These are phyloP conservation scores for Datisca glomerata DNA, from an alignment of 306 rosid genomes.

Conservation along the genomic window DNA sequence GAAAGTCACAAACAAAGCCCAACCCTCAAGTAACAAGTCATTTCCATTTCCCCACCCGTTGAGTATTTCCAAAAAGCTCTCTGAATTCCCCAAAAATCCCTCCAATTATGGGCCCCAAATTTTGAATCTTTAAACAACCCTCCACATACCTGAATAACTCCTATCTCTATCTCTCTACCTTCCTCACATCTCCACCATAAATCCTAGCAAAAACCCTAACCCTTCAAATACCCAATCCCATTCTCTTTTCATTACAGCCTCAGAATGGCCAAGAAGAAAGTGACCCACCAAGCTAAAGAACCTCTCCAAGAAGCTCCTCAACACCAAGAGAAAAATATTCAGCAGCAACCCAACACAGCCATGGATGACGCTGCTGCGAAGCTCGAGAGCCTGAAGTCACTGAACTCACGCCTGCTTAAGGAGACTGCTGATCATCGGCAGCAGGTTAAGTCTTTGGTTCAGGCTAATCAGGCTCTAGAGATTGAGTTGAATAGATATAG, in stretches of 20 bases:
- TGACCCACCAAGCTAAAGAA: slow-evolving; percentile 16
- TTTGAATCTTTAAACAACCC: neutral
- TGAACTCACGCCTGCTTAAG: slow-evolving; percentile 48
- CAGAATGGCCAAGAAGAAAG: slow-evolving; percentile 60
- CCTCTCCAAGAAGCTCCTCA: slow-evolving; percentile 10
- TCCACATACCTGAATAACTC: neutral
- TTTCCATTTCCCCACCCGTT: neutral
- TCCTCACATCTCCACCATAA: neutral
- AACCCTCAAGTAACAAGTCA: no score
- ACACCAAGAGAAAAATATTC: neutral
- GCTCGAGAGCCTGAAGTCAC: slow-evolving; percentile 51
- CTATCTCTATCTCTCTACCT: neutral
- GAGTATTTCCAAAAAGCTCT: neutral
- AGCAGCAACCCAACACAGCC: slow-evolving; percentile 3
- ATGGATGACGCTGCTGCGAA: slow-evolving; percentile 30
- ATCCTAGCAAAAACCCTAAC: neutral
- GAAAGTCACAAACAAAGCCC: no score
- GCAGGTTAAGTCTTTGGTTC: slow-evolving; percentile 27
- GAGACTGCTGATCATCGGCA: slow-evolving; percentile 38
- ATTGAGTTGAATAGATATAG: slow-evolving; percentile 16
- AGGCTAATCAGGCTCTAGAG: slow-evolving; percentile 22
- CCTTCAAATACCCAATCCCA: neutral
- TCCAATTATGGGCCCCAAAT: neutral
- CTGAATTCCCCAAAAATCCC: neutral
- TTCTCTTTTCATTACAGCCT: slow-evolving; percentile 10